Evolutionary conservation across 192 early-diverging fungal species (phyloP), one percentile per base, ranked within the genome.

Genomic region (Podila clonocystis): DNA sequence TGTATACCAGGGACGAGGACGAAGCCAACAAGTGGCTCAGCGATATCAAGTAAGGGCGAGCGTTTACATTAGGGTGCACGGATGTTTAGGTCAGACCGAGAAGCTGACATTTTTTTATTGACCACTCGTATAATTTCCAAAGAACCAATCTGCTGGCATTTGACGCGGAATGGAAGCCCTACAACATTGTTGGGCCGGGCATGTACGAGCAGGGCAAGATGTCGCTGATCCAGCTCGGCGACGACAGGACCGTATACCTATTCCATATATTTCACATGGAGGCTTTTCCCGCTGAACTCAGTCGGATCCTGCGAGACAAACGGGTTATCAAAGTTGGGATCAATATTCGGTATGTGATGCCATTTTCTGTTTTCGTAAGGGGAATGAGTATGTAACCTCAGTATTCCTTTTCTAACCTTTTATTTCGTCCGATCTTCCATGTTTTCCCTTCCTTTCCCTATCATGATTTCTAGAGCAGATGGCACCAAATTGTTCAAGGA

Each of bases 261-360:
- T 73, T 80, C 28, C 77, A 80, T 61, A 62, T 80, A 55, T 34
- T 64, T 34, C 77, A 80, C 30, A 80, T 80, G 77, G 62, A 68
- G 22, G 62, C 34, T 48, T 73, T 80, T 17, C 77, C 77, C 12
- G 4, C 61, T n/a, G 66, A 29, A 19, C 61, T 80, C n/a, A 33
- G 57, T 13, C 60, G 67, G 20, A 68, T 80, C 29, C 34, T 80
- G 19, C 49, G 65, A 45, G 70, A 80, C 67, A 65, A 29, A 13
- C 17, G 13, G n/a, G 62, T 73, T 36, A 61, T 80, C 22, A 80
- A 80, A 28, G 77, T 80, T 22, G 77, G 77, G 7, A 65, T 80
- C 45, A 80, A 80, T 30, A 73, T 80, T 24, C 65, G 50, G 77
- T 80, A 80, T 36, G 52, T 55, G n/a, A n/a, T 9, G 4, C 52